Conservation (phyloP, 805 yeast species). For the Candida maesae region DNA sequence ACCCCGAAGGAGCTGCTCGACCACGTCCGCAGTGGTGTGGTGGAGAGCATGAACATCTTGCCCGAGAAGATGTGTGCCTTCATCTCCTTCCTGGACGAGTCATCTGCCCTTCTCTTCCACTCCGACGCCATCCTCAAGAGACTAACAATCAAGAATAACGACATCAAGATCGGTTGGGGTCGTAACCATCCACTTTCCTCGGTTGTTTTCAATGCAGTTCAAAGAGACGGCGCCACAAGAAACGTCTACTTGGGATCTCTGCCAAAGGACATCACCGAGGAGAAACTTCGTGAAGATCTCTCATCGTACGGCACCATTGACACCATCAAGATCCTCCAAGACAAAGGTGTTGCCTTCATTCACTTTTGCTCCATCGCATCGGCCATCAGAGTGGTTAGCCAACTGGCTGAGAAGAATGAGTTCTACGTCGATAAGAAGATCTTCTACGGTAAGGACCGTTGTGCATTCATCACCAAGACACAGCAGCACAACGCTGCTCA, state of each 20-base stretch:
- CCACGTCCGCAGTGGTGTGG: slow-evolving; percentile 86
- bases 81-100: slow-evolving; percentile 83
- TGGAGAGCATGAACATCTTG: slow-evolving; percentile 74
- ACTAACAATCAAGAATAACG: slow-evolving; percentile 73
- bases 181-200: slow-evolving; percentile 72
- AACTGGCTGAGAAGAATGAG: slow-evolving; percentile 57
- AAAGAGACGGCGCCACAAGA: slow-evolving; percentile 87
- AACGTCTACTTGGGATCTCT: slow-evolving; percentile 87
- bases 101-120: slow-evolving; percentile 85
- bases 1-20: slow-evolving; percentile 80
- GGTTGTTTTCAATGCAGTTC: slow-evolving; percentile 69
- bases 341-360: slow-evolving; percentile 84
- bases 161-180: slow-evolving; percentile 92
- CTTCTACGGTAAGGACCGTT: slow-evolving; percentile 90
- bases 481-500: slow-evolving; percentile 98
- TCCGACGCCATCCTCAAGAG: slow-evolving; percentile 88
- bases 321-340: slow-evolving; percentile 71
- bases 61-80: slow-evolving; percentile 88
- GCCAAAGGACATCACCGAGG: slow-evolving; percentile 61
- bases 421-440: slow-evolving; percentile 76
- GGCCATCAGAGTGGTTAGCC: slow-evolving; percentile 83
- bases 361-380: slow-evolving; percentile 83
- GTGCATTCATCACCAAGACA: slow-evolving; percentile 90
- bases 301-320: slow-evolving; percentile 79
- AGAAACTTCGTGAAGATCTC: slow-evolving; percentile 63